A percentile compares a stretch with the other conserved stretches of the same genome.
phyloP scores from a whole-genome alignment of 352 stramenopile genomes.

The Pythium utonaiense region DNA sequence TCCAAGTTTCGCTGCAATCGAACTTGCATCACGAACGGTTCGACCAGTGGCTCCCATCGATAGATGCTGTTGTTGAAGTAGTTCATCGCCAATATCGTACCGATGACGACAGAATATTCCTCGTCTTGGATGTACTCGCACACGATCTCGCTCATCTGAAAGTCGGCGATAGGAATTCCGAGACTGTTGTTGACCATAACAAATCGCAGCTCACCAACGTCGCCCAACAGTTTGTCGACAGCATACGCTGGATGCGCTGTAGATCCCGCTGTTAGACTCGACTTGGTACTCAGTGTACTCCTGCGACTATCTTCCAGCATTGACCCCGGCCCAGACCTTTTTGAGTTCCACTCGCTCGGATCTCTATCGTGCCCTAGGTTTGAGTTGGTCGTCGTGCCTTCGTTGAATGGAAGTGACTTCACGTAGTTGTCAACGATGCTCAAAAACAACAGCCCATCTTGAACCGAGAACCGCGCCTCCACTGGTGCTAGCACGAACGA shows the following conservation, averaged over 20 bases:
- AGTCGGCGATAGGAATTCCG: slow-evolving; percentile 82
- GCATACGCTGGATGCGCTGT: slow-evolving; percentile 29
- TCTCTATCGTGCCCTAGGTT: slow-evolving; percentile 6
- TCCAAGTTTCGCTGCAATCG: slow-evolving; percentile 65
- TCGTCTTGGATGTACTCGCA: slow-evolving; percentile 87
- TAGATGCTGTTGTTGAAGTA: slow-evolving; percentile 93
- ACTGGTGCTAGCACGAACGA: slow-evolving; percentile 80
- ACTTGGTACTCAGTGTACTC: slow-evolving; percentile 15
- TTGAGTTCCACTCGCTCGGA: slow-evolving; percentile 2
- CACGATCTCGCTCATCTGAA: slow-evolving; percentile 84
- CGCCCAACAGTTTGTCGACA: slow-evolving; percentile 77
- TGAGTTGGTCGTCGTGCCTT: slow-evolving; percentile 4
- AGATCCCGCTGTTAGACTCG: slow-evolving; percentile 1
- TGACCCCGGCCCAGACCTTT: slow-evolving; percentile 1
- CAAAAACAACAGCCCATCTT: slow-evolving; percentile 79
- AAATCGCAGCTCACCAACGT: slow-evolving; percentile 80
- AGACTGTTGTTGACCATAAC: slow-evolving; percentile 89
- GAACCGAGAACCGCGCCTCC: slow-evolving; percentile 82
- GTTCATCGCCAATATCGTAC: slow-evolving; percentile 76
- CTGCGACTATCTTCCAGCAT: slow-evolving; percentile 8
- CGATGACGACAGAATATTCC: slow-evolving; percentile 75
- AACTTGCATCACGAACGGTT: slow-evolving; percentile 80
- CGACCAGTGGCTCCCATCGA: slow-evolving; percentile 82
- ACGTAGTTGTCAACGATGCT: slow-evolving; percentile 87
- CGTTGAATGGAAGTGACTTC: slow-evolving; percentile 22